Base-by-base conservation (phyloP, 345 rosid genomes). In the Hirschfeldia incana region DNA sequence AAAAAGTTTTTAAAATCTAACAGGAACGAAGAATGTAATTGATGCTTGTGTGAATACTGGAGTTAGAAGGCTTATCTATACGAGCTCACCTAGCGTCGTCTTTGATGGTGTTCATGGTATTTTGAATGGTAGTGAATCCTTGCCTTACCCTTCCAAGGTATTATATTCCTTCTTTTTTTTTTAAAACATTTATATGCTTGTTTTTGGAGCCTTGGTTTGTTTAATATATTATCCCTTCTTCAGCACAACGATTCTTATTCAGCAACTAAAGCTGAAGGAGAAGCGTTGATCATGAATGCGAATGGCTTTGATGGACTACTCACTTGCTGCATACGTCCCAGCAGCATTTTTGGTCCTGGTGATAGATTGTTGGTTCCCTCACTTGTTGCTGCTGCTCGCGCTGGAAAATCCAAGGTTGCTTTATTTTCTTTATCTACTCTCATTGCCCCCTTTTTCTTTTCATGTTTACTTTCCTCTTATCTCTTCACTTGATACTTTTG, bases 281-380 rank as follows among this genome's bases (percentile, higher is more conserved):
- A 95, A 86, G 87, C 86, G 70, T 81, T 88, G 72, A 76, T 93
- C 16, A 67, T 92, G 33, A 88, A 89, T 78, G 88, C 98, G 1
- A 91, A 93, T 76, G 92, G 94, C 46, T 76, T 63, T 30, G 81
- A 84, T 51, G 99, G 98, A 73, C 92, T 95, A 39, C 84, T 95
- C 59, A 95, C 99, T n/a, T 95, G 98, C 85, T 87, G 96, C 76
- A 84, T 95, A 72, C 97, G 99, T 51, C 99, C 99, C 5, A 95
- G 99, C 70, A 78, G 94, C 73, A 91, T 95, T 73, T 95, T 95
- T 74, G 98, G 99, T 63, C 98, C 99, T 11, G 99, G 99, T 61
- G 98, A 95, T 88, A 88, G 68, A 86, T 80, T 93, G 80, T 78
- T 95, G 60, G 86, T 93, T 82, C 99, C 99, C 10, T 86, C 99